phyloP scores from a whole-genome alignment of 257 asterid species.

The Anisodus tanguticus region DNA sequence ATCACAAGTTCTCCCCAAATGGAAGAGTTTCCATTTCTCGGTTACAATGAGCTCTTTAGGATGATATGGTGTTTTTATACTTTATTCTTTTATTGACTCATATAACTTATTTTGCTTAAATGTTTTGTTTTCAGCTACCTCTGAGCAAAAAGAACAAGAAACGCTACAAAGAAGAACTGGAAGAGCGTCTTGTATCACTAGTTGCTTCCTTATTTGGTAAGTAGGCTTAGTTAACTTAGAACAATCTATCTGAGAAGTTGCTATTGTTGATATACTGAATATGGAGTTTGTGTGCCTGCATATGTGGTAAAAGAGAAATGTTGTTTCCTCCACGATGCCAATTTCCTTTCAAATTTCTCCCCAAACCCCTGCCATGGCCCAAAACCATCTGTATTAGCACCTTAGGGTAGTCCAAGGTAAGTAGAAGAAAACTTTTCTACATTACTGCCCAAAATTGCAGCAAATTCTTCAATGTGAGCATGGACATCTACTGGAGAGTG shows the following conservation, averaged over 20 bases:
- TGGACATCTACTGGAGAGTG: neutral
- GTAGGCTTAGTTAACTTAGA: slow-evolving; percentile 40
- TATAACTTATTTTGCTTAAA: neutral
- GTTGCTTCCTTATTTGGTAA: slow-evolving; percentile 95
- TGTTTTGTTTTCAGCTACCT: slow-evolving; percentile 62
- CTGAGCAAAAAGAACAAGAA: slow-evolving; percentile 93
- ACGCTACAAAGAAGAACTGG: slow-evolving; percentile 76
- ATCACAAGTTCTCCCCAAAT: neutral
- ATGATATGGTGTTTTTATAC: neutral
- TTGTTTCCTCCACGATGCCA: neutral
- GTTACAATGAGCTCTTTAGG: slow-evolving; percentile 14
- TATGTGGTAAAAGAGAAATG: neutral
- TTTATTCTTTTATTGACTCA: neutral
- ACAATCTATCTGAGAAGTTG: slow-evolving; percentile 12
- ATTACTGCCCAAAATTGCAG: neutral
- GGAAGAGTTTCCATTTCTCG: slow-evolving; percentile 18
- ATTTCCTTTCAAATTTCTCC: neutral
- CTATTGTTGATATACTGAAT: neutral
- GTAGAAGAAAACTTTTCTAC: neutral
- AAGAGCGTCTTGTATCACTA: slow-evolving; percentile 90
- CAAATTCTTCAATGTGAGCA: neutral
- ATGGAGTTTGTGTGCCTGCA: neutral
- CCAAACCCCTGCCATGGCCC: neutral
- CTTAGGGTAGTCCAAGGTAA: neutral
- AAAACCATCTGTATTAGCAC: neutral